phyloP scores from a whole-genome alignment of 148 eudicot species.

The Rhododendron mucronatum region DNA sequence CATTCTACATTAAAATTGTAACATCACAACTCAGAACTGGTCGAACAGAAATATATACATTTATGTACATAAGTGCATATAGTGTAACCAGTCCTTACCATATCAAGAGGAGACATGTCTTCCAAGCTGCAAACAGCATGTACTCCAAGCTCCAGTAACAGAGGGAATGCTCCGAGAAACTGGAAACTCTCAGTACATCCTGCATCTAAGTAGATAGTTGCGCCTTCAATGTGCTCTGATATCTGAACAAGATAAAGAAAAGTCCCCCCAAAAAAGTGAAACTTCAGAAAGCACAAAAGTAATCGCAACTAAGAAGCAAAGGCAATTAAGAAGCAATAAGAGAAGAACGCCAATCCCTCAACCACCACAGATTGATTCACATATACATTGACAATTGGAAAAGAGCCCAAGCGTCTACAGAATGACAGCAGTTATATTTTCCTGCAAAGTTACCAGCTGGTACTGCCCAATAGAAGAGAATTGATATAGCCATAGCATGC shows the following conservation, averaged over 20 bases:
- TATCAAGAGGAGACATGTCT: constrained; percentile 72
- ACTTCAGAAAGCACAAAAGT: neutral
- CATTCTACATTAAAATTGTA: neutral
- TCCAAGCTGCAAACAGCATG: constrained; percentile 88
- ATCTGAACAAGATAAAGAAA: constrained; percentile 35
- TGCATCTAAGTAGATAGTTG: constrained; percentile 80
- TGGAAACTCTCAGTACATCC: constrained; percentile 96
- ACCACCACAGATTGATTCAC: neutral
- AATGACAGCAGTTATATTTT: neutral
- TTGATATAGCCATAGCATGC: neutral
- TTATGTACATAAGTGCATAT: neutral
- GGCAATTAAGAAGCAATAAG: neutral
- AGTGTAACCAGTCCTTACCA: constrained; percentile 33
- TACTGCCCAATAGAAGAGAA: neutral
- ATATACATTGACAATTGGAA: neutral
- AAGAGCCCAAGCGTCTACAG: neutral
- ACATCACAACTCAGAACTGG: neutral
- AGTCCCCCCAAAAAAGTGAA: neutral
- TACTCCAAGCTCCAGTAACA: constrained; percentile 77
- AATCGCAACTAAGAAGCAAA: neutral
- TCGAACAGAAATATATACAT: neutral
- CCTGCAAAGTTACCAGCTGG: neutral
- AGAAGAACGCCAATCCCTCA: neutral
- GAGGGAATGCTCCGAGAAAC: constrained; percentile 69
- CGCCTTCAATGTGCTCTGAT: constrained; percentile 65